Evolutionary conservation across 208 protist genomes (phyloP), one percentile per base, ranked within the genome.

Genomic region (Acanthamoeba castellanii): DNA sequence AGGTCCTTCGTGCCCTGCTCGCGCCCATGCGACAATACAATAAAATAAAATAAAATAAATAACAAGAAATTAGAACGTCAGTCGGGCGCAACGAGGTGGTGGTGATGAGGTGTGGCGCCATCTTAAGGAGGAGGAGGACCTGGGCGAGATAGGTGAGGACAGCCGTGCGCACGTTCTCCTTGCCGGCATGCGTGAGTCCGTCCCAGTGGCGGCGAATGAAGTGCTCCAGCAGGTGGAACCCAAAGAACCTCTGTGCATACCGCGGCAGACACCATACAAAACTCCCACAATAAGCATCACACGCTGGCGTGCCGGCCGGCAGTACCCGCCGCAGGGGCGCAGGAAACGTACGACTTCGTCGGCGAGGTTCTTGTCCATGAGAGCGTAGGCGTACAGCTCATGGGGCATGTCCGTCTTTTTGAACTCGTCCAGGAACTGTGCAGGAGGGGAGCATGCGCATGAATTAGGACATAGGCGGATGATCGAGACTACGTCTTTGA

Each of bases 1-100:
- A 92, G 9, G 22, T 45, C 87, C 42, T 76, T 76, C 42, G 87
- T 92, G 32, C 87, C 87, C 87, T 92, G n/a, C n/a, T n/a, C n/a
- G n/a, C n/a, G n/a, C n/a, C n/a, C n/a, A 89, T 32, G 18, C 25
- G 74, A 30, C 9, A 45, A 16, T 22, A 89, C 14, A n/a, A n/a
- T n/a, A n/a, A n/a, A 34, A 64, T 8, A 89, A 45, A 64, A 76
- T n/a, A n/a, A n/a, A n/a, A n/a, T n/a, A n/a, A n/a, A n/a, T n/a
- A n/a, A n/a, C n/a, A n/a, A n/a, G n/a, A n/a, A n/a, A n/a, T n/a
- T n/a, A n/a, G n/a, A n/a, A n/a, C n/a, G n/a, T n/a, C n/a, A n/a
- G n/a, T n/a, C n/a, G n/a, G n/a, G n/a, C n/a, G n/a, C n/a, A n/a
- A n/a, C n/a, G n/a, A n/a, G n/a, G n/a, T n/a, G n/a, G n/a, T n/a